Evolutionary conservation across 2,329 filamentous ascomycete species (phyloP).

Genomic region (Tolypocladium guangdongense): DNA sequence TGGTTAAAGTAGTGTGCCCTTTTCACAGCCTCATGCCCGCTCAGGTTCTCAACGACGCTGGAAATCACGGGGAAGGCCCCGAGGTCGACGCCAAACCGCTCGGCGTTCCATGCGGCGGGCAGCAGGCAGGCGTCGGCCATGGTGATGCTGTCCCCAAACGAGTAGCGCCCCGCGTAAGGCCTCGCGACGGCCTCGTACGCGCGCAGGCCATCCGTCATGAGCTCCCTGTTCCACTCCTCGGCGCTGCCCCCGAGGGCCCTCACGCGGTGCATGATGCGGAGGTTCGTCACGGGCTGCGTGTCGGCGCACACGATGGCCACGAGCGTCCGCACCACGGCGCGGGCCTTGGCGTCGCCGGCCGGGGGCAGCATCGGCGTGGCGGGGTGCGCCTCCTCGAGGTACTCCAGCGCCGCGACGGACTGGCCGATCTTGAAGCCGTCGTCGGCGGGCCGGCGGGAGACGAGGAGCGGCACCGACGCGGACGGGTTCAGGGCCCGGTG

Average conservation of each 20-base stretch:
- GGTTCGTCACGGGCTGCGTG: slow-evolving; percentile 49
- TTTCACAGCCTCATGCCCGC: slow-evolving; percentile 36
- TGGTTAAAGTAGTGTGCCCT: slow-evolving; percentile 43
- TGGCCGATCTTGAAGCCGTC: slow-evolving; percentile 36
- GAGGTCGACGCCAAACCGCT: slow-evolving; percentile 43
- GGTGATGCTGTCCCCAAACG: slow-evolving; percentile 42
- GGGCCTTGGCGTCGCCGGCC: slow-evolving; percentile 20
- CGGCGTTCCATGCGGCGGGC: slow-evolving; percentile 47
- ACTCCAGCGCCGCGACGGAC: slow-evolving; percentile 50
- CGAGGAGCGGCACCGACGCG: slow-evolving; percentile 41
- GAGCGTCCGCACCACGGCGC: slow-evolving; percentile 42
- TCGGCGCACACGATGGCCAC: slow-evolving; percentile 44
- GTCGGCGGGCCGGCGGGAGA: slow-evolving; percentile 19
- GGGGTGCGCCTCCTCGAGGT: slow-evolving; percentile 44
- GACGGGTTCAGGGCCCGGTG: slow-evolving; percentile 43
- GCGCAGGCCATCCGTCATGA: slow-evolving; percentile 40
- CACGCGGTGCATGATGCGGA: slow-evolving; percentile 39
- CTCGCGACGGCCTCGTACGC: slow-evolving; percentile 40
- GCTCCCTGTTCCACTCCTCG: slow-evolving; percentile 37
- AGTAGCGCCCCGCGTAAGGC: slow-evolving; percentile 35
- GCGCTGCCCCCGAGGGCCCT: slow-evolving; percentile 29
- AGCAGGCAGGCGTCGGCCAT: slow-evolving; percentile 48
- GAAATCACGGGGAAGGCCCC: slow-evolving; percentile 33
- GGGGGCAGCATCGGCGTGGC: slow-evolving; percentile 38
- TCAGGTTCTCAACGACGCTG: slow-evolving; percentile 33